Base-by-base conservation (phyloP, 148 eudicot species). In the Drosera capensis region DNA sequence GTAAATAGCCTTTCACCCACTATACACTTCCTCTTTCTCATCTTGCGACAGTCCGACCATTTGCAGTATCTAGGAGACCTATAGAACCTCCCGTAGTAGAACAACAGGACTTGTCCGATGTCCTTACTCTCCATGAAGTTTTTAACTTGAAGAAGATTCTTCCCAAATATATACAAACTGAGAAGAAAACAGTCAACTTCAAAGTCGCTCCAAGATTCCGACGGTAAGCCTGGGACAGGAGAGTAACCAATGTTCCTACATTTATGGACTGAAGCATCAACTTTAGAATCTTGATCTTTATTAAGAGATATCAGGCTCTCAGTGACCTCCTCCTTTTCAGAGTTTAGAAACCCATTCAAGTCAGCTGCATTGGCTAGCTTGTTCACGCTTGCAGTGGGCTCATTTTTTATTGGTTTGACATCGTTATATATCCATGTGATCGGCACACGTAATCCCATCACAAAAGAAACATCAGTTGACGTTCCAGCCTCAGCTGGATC, bases 101-200 rank as follows among this genome's bases (percentile, higher is more conserved):
- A 78, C 0, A 67, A 53, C 48, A 68, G 52, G 21, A 86, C 49
- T 22, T 68, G 70, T 11, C 84, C 84, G 57, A 66, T 58, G 14
- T 50, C 45, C 58, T 82, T 86, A 20, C 59, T 68, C 40, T 58
- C 93, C 40, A 81, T 49, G 59, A 82, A 81, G 30, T 45, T 65
- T 49, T 48, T 56, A 46, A 86, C 66, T 43, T 29, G 63, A 50
- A 55, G 74, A 49, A 86, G 83, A 39, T 81, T 70, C 68, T 81
- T 86, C 56, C 72, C 77, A 50, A 81, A 79, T 19, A 86, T 60
- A 51, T 75, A 86, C 51, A 86, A 57, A 20, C 93, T 93, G 37
- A 86, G 79, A 30, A 82, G 62, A 55, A 86, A 86, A 48, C 79
- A 62, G 25, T 55, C 71, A 62, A 62, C 72, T 52, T 81, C 93